Base-by-base conservation (phyloP, 192 early-diverging fungal genomes). In the Coemansia brasiliensis region DNA sequence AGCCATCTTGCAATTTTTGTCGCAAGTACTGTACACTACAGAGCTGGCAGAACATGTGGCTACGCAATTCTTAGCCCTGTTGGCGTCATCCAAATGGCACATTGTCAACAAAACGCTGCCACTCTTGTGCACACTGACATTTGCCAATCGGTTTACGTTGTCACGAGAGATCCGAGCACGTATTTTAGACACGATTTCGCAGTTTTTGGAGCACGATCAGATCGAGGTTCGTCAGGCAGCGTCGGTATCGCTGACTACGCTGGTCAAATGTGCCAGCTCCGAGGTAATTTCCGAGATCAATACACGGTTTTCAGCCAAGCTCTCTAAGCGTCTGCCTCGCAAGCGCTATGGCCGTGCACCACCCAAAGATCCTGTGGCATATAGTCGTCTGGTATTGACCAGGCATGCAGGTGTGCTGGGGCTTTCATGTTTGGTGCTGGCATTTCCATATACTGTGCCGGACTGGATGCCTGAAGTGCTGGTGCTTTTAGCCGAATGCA, bases 401-500 rank as follows among this genome's bases (percentile, higher is more conserved):
- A 83, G 92, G 11, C 96, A 98, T 75, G 88, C 90, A 0, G 93
- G 89, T 15, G 92, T 92, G n/a, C 73, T 98, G 52, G 96, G 94
- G 0, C 69, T 98, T n/a, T 83, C 92, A 12, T 88, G 89, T 3
- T 69, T 98, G 8, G 80, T 97, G 4, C 83, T 90, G 48, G 94
- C 94, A 1, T 96, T 95, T 61, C 96, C 96, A 3, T 98, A 98
- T 65, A 90, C 91, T 13, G 86, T 98, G 2, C 94, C 96, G 4
- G 76, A 83, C 27, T 96, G 94, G 92, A 82, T 97, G 86, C 96
- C 96, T 3, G 77, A 80, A 39, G 86, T 93, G 15, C 82, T 98
- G 59, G 90, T 93, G 17, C 62, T 68, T 56, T 66, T 98, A 20
- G 84, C 93, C 5, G 64, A 69, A 10, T 94, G 88, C 72, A 87